Evolutionary conservation across 2,329 filamentous ascomycete genomes (phyloP), one percentile per base, ranked within the genome.

Genomic region (Scytalidium lignicola): DNA sequence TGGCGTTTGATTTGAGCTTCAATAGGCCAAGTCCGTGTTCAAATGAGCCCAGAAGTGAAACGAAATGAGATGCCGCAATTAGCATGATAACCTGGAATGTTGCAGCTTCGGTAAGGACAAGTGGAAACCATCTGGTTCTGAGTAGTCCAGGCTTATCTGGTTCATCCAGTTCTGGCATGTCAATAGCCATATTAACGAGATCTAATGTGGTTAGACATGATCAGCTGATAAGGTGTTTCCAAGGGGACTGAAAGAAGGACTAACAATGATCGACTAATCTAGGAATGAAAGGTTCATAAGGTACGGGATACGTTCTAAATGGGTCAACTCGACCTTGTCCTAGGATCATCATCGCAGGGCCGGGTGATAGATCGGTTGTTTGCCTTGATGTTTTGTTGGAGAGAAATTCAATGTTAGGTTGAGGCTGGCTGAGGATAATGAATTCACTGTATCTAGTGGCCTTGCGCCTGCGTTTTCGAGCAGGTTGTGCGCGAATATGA

Each of bases 1-100:
- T 67, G 15, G 73, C 71, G 55, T 71, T 67, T 28, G 67, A 67
- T 48, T 72, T 70, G 9, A 78, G 65, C 26, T 64, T 62, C 3
- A 74, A 63, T 6, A 76, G 58, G 51, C 66, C 52, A 45, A 63
- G 51, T 4, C 45, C 53, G 18, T 50, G 44, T 2, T 55, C 51
- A 6, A 32, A 22, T 10, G 48, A 46, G 19, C 32, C 6, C 18
- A 52, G 53, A 43, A 60, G 52, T 9, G 51, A 50, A 26, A 54
- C 51, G 32, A 56, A 54, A 53, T 65, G 61, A 32, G 57, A 62
- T 15, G 62, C 62, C 3, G 62, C 56, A 26, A 65, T 56, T 2
- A 65, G 60, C 39, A 65, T 37, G 39, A 65, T 54, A 13, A 58
- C 56, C 17, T 56, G 56, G 48, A 65, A 65, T 9, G 55, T 55